Evolutionary conservation across 768 basidiomycete species (phyloP).

Genomic region (Tylopilus rubrobrunneus): DNA sequence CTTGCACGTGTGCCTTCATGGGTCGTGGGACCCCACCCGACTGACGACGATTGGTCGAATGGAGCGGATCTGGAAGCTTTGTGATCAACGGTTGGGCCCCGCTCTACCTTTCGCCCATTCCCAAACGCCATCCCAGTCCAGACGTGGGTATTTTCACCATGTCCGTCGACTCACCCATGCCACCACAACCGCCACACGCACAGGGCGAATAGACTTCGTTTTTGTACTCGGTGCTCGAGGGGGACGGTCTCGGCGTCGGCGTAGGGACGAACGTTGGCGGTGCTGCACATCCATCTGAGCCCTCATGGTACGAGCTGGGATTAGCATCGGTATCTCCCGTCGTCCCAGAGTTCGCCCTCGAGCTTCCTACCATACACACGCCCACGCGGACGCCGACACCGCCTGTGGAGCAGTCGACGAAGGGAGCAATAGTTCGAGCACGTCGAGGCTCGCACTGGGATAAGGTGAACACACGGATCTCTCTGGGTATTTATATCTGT

Average conservation of each 20-base stretch:
- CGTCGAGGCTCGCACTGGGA: conserved; percentile 30
- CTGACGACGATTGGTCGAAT: conserved; percentile 26
- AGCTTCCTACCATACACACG: conserved; percentile 4
- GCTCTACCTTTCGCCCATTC: conserved; percentile 23
- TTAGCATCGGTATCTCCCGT: conserved; percentile 14
- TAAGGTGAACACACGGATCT: conserved; percentile 5
- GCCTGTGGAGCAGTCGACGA: conserved; percentile 18
- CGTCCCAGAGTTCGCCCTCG: conserved; percentile 7
- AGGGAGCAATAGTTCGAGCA: conserved; percentile 24
- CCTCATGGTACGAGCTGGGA: conserved; percentile 30
- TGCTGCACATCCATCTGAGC: conserved; percentile 6
- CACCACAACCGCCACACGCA: conserved; percentile 2
- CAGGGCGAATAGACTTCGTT: conserved; percentile 33
- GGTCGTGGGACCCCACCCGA: conserved; percentile 33
- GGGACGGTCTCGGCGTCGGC: conserved; percentile 15
- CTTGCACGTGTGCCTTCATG: conserved; percentile 28
- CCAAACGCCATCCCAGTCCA: conserved; percentile 13
- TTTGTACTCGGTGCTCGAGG: conserved; percentile 32
- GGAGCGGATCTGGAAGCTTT: conserved; percentile 24
- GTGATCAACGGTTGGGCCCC: conserved; percentile 19
- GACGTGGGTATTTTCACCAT: conserved; percentile 21
- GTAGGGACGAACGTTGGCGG: conserved; percentile 3
- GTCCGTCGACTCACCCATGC: conserved; percentile 12
- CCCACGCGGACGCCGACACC: neutral
- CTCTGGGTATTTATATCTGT: conserved; percentile 21